phyloP scores from a whole-genome alignment of 1,284 basidiomycete genomes.

The Ganoderma sp. region DNA sequence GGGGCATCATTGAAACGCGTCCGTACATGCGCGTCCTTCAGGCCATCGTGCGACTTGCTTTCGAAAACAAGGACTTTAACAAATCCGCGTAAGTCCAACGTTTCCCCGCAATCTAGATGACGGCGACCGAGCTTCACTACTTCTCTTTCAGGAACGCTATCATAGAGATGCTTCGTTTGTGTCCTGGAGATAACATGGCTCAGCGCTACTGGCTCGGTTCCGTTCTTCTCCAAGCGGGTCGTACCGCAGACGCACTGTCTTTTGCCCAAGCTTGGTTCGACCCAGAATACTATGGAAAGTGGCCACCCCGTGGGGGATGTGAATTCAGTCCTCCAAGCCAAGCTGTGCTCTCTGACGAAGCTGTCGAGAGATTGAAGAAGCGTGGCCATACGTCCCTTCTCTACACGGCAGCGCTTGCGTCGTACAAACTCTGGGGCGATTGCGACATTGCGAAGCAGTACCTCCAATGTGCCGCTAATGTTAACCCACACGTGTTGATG shows the following conservation, averaged over 20 bases:
- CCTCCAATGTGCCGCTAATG: slow-evolving; percentile 42
- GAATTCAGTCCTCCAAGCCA: slow-evolving; percentile 35
- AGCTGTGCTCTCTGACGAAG: slow-evolving; percentile 27
- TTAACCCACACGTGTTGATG: slow-evolving; percentile 45
- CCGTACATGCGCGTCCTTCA: slow-evolving; percentile 53
- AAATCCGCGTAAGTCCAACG: slow-evolving; percentile 43
- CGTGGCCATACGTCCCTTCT: slow-evolving; percentile 33
- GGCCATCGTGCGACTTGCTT: slow-evolving; percentile 44
- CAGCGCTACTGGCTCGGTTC: slow-evolving; percentile 44
- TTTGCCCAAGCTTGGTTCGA: slow-evolving; percentile 42
- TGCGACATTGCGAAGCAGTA: slow-evolving; percentile 47
- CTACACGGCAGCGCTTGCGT: slow-evolving; percentile 49
- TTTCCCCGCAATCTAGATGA: neutral
- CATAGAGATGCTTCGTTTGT: slow-evolving; percentile 47
- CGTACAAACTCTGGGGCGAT: slow-evolving; percentile 49
- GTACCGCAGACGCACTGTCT: slow-evolving; percentile 41
- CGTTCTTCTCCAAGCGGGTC: slow-evolving; percentile 38
- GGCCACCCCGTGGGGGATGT: slow-evolving; percentile 38
- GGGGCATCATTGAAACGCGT: slow-evolving; percentile 47
- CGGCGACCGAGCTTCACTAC: neutral
- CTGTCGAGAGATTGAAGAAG: slow-evolving; percentile 29
- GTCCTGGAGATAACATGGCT: slow-evolving; percentile 43
- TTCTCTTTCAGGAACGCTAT: slow-evolving; percentile 40
- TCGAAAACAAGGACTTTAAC: slow-evolving; percentile 41
- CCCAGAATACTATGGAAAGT: slow-evolving; percentile 16